Base-by-base conservation (phyloP, 83 land plant genomes). In the Isoetes engelmannii region DNA sequence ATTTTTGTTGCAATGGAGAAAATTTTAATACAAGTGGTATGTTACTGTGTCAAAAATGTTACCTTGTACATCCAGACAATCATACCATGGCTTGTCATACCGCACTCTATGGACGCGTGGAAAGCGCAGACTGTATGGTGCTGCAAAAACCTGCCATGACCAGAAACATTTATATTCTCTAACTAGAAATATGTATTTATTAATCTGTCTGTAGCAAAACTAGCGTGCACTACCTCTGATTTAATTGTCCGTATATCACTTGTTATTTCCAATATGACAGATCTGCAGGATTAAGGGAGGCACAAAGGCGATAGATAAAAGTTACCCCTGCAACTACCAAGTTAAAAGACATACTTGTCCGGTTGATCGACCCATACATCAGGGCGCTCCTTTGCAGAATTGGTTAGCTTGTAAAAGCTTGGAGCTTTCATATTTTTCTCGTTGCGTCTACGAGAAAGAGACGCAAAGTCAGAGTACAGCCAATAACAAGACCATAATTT, bases 321-420 rank as follows among this genome's bases (percentile, higher is more conserved):
- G 43, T 54, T 19, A 44, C n/a, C 4, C 37, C 10, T 61, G 5
- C 55, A 5, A 45, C 45, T 53, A 15, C 44, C 47, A 44, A 7
- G n/a, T 50, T 61, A 6, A 66, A 56, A 41, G 61, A 15, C 84
- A 64, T 44, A 94, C 92, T 86, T 94, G 46, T 94, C 98, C 63
- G 98, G 98, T 76, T 83, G 86, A 4, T 88, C 93, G 72, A 94
- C 77, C 98, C 98, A 94, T 68, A 94, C 93, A 82, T 94, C 98
- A 63, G 98, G 98, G 50, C 97, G 85, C 80, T 90, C 98, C 78
- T 94, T 94, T 50, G 90, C 81, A 69, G 80, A 79, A 71, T 94
- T 90, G 63, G 98, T 94, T 45, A 86, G 87, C 71, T 76, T 77
- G 79, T 90, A 94, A 63, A 84, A 94, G 60, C 84, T 77, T 12